phyloP scores from a whole-genome alignment of 805 yeast genomes.

The Dipodascopsis uninucleata region DNA sequence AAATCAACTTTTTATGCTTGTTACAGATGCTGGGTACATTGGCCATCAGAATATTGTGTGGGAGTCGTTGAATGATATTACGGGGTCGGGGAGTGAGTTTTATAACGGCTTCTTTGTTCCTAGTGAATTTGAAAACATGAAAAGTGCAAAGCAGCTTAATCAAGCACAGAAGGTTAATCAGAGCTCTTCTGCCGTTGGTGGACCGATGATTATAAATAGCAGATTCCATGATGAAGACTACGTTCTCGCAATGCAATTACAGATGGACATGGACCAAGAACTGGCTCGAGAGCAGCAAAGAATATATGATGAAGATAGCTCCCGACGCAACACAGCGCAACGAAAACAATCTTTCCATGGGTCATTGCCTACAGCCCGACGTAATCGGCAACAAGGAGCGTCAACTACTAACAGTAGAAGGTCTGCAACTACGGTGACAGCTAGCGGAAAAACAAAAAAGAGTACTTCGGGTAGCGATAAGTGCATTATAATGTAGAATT shows the following conservation, averaged over 20 bases:
- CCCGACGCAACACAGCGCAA: slow-evolving; percentile 5
- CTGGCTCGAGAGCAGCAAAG: slow-evolving; percentile 28
- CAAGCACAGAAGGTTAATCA: too few relatives aligned
- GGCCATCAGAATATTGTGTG: slow-evolving; percentile 59
- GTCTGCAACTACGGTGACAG: too few relatives aligned
- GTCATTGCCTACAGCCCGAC: too few relatives aligned
- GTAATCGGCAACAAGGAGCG: too few relatives aligned
- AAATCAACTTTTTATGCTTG: slow-evolving; percentile 56
- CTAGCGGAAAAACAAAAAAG: too few relatives aligned
- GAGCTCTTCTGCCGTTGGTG: too few relatives aligned
- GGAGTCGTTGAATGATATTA: slow-evolving; percentile 68
- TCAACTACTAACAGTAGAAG: too few relatives aligned
- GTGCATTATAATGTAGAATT: too few relatives aligned
- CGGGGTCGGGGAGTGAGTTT: slow-evolving; percentile 67
- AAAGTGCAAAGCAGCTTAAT: slow-evolving; percentile 6
- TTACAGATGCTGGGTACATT: slow-evolving; percentile 68
- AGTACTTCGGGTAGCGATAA: too few relatives aligned
- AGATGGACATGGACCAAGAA: slow-evolving; percentile 33
- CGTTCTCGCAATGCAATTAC: slow-evolving; percentile 35
- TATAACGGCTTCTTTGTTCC: slow-evolving; percentile 64
- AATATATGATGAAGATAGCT: slow-evolving; percentile 14
- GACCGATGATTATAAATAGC: too few relatives aligned
- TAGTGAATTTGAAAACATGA: slow-evolving; percentile 18
- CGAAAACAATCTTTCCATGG: too few relatives aligned
- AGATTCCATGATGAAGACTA: slow-evolving; percentile 32